These are phyloP conservation scores for Pichia sp. DNA, from an alignment of 1,139 yeast genomes.

Conservation along the genomic window DNA sequence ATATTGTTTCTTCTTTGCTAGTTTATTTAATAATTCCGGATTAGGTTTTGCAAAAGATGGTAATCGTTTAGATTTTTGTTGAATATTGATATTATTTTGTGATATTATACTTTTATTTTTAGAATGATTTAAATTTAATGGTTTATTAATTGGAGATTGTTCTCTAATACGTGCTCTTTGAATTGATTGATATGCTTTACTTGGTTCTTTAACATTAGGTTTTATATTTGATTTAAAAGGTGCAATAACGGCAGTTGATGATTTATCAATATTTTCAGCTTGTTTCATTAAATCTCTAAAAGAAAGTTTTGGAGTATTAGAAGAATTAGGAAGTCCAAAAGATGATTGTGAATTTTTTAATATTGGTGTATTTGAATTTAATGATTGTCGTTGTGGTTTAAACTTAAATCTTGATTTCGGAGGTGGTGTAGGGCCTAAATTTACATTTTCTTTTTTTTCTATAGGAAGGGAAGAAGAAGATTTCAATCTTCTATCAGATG, in stretches of 20 bases:
- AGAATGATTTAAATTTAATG: too few relatives aligned
- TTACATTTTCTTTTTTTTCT: too few relatives aligned
- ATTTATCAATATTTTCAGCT: conserved; percentile 48
- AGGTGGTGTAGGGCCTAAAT: neutral
- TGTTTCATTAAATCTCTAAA: conserved; percentile 66
- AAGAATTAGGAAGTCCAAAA: neutral
- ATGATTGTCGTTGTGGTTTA: conserved; percentile 3
- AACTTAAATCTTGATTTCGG: conserved; percentile 13
- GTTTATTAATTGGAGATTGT: neutral
- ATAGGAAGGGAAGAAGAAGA: too few relatives aligned
- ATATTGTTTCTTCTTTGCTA: conserved; percentile 19
- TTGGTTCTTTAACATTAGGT: conserved; percentile 8
- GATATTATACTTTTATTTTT: neutral
- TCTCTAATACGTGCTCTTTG: conserved; percentile 12
- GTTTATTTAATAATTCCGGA: conserved; percentile 27
- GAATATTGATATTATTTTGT: neutral
- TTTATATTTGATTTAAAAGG: conserved; percentile 25
- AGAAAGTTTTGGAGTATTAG: conserved; percentile 43
- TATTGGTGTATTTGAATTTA: neutral
- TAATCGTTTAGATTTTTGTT: neutral
- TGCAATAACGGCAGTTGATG: conserved; percentile 12
- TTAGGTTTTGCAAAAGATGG: conserved; percentile 33
- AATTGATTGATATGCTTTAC: conserved; percentile 15
- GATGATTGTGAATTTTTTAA: conserved; percentile 6
- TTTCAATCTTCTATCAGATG: neutral